Evolutionary conservation across 345 rosid genomes (phyloP).

Genomic region (Boechera retrofracta): DNA sequence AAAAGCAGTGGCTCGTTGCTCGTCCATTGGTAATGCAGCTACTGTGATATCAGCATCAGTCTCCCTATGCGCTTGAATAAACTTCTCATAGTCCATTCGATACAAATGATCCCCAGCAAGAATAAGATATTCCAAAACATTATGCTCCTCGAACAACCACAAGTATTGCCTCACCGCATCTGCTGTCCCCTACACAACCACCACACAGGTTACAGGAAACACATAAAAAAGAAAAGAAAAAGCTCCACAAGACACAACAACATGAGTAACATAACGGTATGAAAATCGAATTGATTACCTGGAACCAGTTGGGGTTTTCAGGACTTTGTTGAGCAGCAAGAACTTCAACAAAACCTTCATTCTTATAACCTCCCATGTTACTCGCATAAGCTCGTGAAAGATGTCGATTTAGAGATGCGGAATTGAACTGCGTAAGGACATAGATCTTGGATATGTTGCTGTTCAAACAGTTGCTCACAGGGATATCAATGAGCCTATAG

Average conservation of each 20-base stretch:
- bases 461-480: conserved; percentile 94
- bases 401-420: conserved; percentile 92
- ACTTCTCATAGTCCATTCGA: conserved; percentile 93
- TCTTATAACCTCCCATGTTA: conserved; percentile 97
- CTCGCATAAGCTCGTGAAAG: conserved; percentile 92
- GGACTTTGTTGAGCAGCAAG: conserved; percentile 99
- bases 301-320: conserved; percentile 97
- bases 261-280: background rate
- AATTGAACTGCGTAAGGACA: conserved; percentile 94
- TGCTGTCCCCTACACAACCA: conserved; percentile 81
- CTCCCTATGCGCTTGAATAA: conserved; percentile 96
- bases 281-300: conserved; percentile 48
- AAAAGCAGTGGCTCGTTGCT: conserved; percentile 88
- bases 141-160: conserved; percentile 97
- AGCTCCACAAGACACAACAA: background rate
- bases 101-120: conserved; percentile 99
- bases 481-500: conserved; percentile 92
- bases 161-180: conserved; percentile 96
- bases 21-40: conserved; percentile 96
- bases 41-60: conserved; percentile 97
- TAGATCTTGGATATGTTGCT: conserved; percentile 89
- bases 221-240: background rate
- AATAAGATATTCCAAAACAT: conserved; percentile 82
- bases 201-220: background rate
- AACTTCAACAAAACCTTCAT: conserved; percentile 95